Evolutionary conservation across 2,329 filamentous ascomycete species (phyloP).

Genomic region (Calonectria pteridis): DNA sequence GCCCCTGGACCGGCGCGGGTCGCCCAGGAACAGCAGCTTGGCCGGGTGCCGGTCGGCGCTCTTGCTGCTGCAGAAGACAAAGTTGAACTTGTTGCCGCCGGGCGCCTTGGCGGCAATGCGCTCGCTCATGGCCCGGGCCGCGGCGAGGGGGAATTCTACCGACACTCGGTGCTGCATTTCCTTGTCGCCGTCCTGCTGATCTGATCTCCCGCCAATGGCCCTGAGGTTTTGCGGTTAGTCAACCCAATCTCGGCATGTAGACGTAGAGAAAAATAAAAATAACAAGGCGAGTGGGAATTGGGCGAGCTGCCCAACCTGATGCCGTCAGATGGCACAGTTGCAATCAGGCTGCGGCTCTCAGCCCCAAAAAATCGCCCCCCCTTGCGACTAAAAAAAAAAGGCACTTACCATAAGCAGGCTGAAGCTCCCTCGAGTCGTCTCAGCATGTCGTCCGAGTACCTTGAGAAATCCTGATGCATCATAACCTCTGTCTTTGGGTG

Average conservation of each 20-base stretch:
- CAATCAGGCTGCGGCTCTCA: conserved; percentile 2
- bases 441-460: conserved; percentile 57
- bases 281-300: not conserved
- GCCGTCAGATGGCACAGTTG: not conserved
- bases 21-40: conserved; percentile 53
- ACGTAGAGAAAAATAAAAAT: not conserved
- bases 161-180: conserved; percentile 62
- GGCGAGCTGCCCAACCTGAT: not conserved
- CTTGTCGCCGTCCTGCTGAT: conserved; percentile 62
- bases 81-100: conserved; percentile 53
- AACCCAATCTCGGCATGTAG: not conserved
- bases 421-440: conserved; percentile 62
- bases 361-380: not conserved
- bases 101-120: conserved; percentile 48
- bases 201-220: conserved; percentile 58
- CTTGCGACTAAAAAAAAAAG: not conserved
- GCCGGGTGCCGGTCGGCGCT: conserved; percentile 50
- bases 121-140: conserved; percentile 65
- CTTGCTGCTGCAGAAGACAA: conserved; percentile 58
- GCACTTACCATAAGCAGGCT: conserved; percentile 73
- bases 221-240: conserved; percentile 39
- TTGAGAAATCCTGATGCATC: conserved; percentile 65
- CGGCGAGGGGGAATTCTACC: conserved; percentile 69
- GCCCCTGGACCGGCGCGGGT: conserved; percentile 54
- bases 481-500: conserved; percentile 64